These are phyloP conservation scores for Cladosporium sphaerospermum DNA, from an alignment of 2,329 filamentous ascomycete species.

Conservation along the genomic window DNA sequence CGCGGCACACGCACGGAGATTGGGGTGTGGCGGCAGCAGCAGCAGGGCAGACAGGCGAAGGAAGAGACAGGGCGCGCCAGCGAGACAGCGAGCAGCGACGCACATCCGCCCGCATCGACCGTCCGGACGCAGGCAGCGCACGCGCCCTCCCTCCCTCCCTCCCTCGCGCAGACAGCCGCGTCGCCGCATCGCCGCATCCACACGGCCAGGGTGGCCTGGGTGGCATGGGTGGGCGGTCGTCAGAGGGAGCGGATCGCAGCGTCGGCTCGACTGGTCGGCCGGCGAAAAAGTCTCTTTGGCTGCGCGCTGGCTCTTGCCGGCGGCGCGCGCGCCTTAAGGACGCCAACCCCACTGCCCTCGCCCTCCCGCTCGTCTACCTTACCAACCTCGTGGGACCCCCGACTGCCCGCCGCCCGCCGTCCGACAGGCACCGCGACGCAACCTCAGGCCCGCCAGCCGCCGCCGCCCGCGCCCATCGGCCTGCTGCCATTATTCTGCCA, in stretches of 20 bases:
- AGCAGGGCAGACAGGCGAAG: not conserved
- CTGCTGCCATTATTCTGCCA: not conserved
- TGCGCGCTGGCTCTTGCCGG: not conserved
- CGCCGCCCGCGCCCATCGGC: not conserved
- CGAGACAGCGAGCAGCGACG: not conserved
- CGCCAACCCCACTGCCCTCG: conserved; percentile 10
- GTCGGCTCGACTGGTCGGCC: not conserved
- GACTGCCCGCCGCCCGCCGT: not conserved
- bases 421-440: no score
- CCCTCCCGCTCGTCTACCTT: conserved; percentile 5
- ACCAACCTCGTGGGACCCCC: conserved; percentile 8
- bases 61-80: not conserved
- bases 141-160: no score
- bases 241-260: not conserved
- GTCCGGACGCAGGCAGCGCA: no score
- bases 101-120: no score
- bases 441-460: not conserved
- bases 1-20: no score
- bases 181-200: not conserved
- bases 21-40: no score
- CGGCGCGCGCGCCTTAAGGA: conserved; percentile 6
- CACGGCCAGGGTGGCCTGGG: not conserved
- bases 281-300: not conserved
- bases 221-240: not conserved
- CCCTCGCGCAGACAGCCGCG: not conserved